A percentile compares a stretch with the other conserved stretches of the same genome.
Conservation (phyloP, 2,329 filamentous ascomycete species). For the Penicillium sp. region DNA sequence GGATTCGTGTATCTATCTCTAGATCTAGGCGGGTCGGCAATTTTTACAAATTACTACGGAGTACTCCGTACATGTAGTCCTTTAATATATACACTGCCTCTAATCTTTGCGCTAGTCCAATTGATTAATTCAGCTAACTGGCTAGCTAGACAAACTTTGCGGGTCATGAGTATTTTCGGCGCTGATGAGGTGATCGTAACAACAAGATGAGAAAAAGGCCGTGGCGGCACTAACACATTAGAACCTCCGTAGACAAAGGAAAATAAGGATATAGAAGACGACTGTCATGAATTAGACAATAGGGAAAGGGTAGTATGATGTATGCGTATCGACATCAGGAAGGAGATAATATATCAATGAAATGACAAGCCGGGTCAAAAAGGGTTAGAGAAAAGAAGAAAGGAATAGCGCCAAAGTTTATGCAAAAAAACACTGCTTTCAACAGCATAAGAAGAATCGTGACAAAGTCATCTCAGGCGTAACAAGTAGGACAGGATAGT, state of each 20-base stretch:
- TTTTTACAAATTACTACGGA: too few species aligned
- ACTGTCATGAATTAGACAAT: not conserved
- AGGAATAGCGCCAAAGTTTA: constrained; percentile 3
- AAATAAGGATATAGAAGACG: not conserved
- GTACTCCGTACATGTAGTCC: too few species aligned
- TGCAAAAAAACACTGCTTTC: constrained; percentile 1
- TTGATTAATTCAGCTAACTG: not conserved
- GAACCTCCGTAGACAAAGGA: not conserved
- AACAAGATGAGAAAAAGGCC: not conserved
- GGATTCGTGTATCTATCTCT: not conserved
- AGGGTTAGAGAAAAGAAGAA: not conserved
- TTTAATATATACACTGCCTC: not conserved
- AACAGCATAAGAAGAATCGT: constrained; percentile 12
- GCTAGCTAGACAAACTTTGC: not conserved
- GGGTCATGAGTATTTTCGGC: not conserved
- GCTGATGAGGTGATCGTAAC: not conserved
- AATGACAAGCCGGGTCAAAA: not conserved
- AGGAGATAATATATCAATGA: not conserved
- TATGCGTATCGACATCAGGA: constrained; percentile 7
- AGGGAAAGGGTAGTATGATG: not conserved
- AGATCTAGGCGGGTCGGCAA: not conserved
- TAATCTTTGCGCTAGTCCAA: not conserved
- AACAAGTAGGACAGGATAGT: not conserved
- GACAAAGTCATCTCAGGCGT: constrained; percentile 13
- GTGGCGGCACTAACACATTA: not conserved